Evolutionary conservation across 225 moss, liverwort and hornwort species (phyloP).

Genomic region (Straminergon stramineum): DNA sequence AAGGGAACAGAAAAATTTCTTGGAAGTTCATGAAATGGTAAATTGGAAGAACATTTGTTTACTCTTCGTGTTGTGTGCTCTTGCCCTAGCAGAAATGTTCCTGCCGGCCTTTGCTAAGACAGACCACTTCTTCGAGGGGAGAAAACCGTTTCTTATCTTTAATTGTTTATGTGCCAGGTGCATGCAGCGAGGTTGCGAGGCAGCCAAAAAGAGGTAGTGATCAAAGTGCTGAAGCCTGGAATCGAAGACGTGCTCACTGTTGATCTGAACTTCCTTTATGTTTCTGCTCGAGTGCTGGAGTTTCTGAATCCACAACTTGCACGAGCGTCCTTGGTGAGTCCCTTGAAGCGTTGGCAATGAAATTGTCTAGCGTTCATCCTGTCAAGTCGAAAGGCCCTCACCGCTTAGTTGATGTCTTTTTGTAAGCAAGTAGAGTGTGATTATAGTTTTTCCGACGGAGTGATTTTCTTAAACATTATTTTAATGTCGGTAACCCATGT

Average conservation of each 20-base stretch:
- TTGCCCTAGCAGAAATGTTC: neutral
- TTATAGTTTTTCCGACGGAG: neutral
- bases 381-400: neutral
- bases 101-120: neutral
- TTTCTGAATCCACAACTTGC: constrained; percentile 80
- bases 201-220: constrained; percentile 75
- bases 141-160: neutral
- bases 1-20: neutral
- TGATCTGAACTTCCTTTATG: constrained; percentile 87
- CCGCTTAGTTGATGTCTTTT: neutral
- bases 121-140: neutral
- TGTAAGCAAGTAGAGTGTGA: neutral
- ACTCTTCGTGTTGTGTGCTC: neutral
- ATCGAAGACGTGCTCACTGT: constrained; percentile 68
- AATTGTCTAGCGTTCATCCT: neutral
- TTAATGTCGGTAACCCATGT: neutral
- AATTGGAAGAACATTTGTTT: neutral
- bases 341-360: neutral
- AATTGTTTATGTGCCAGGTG: constrained; percentile 33
- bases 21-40: neutral
- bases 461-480: neutral
- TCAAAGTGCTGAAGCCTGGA: constrained; percentile 94
- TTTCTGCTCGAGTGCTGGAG: constrained; percentile 83
- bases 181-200: constrained; percentile 86
- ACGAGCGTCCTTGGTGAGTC: constrained; percentile 72